Base-by-base conservation (phyloP, 805 yeast species). In the Teunomyces tritomae region DNA sequence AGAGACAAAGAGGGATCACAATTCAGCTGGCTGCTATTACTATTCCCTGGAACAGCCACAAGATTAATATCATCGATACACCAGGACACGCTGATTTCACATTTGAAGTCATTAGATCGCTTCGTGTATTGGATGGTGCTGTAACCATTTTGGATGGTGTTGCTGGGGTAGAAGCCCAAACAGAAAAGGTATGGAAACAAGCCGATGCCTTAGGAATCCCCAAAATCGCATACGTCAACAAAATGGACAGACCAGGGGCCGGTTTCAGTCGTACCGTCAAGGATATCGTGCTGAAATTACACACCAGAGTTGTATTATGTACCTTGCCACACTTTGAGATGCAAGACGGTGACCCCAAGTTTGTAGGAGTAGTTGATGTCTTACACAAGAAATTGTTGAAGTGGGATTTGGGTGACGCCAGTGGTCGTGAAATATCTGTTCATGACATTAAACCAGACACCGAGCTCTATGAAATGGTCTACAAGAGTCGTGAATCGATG, bases 11-110 rank as follows among this genome's bases (percentile, higher is more conserved):
- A 52, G 99, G 99, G 2, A 94, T 94, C 54, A 92, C 99, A 0
- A 94, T 94, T 58, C 97, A 91, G 62, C 86, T 92, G 63, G 99
- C 99, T 0, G 97, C 98, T 0, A 90, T 92, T 32, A 82, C 97
- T 0, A 78, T 94, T 43, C 85, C 89, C 27, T 94, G 98, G 98
- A 81, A 80, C 50, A 71, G 73, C 42, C 79, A 82, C 59, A 82
- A 81, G 54, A 83, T 94, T 58, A 94, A 94, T 64, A 74, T 94
- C 48, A 90, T 94, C 20, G 99, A 94, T 64, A 94, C 99, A 0
- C 99, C 99, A 0, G 99, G 99, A 0, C 99, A 94, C 67, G 97
- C 96, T 0, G 99, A 94, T 67, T 94, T 94, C 64, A 87, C 95
- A 0, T 94, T 91, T 64, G 99, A 94, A 66, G 99, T 94, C 4